Percentiles rank a stretch among this genome's conserved stretches.
These are phyloP conservation scores for Bocquillonia castaneifolia DNA, from an alignment of 441 rosid genomes.

Conservation along the genomic window DNA sequence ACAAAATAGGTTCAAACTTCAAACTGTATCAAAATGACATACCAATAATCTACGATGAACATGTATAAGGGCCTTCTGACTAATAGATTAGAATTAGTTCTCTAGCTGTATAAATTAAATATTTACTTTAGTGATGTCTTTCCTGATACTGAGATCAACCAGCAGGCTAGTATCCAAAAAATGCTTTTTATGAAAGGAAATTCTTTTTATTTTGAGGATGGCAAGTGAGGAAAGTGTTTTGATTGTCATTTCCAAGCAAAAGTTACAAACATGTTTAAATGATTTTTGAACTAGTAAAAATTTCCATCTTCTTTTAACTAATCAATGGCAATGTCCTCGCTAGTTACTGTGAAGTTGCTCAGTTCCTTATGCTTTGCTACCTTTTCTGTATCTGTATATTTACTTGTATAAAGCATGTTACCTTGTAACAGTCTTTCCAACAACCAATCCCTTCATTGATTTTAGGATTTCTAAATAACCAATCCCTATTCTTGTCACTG, in stretches of 20 bases:
- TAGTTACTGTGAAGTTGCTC: conserved; percentile 2
- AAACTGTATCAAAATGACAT: no score
- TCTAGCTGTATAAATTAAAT: background rate
- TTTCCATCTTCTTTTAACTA: background rate
- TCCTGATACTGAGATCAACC: no score
- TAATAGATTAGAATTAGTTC: background rate
- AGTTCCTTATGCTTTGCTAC: background rate
- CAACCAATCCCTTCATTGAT: background rate
- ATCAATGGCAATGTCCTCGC: background rate
- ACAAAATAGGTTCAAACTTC: background rate
- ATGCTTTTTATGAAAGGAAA: background rate
- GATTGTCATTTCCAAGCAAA: background rate
- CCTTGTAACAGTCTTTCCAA: no score
- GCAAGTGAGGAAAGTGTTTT: background rate
- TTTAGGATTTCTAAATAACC: background rate
- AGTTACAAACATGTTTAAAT: background rate
- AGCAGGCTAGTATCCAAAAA: no score
- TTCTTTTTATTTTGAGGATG: background rate
- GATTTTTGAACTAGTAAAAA: background rate
- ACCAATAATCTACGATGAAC: no score
- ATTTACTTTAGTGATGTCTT: background rate
- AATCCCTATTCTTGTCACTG: background rate
- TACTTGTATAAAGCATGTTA: background rate
- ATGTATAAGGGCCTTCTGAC: background rate
- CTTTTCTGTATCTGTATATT: background rate